Evolutionary conservation across 2,329 filamentous ascomycete genomes (phyloP).

Genomic region (Elsinoe arachidis): DNA sequence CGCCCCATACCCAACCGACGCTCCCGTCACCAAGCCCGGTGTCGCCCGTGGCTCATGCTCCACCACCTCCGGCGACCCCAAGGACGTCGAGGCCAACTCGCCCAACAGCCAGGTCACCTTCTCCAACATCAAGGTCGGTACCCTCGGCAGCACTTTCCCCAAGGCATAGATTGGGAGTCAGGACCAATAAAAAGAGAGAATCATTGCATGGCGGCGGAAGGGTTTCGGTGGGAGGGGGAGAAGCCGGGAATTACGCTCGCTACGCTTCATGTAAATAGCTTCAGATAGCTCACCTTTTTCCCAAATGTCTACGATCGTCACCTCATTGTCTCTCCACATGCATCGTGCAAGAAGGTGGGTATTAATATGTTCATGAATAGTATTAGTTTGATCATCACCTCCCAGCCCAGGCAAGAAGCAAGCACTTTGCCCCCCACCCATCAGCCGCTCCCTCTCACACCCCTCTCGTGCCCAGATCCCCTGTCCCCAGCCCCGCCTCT

Average conservation of each 20-base stretch:
- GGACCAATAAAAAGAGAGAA: neutral
- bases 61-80: slow-evolving; percentile 18
- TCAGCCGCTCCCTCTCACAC: neutral
- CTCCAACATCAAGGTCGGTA: slow-evolving; percentile 22
- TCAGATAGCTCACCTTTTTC: neutral
- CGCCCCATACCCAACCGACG: slow-evolving; percentile 24
- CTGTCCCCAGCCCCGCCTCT: neutral
- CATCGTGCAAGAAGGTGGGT: neutral
- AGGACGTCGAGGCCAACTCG: slow-evolving; percentile 17
- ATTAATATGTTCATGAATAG: neutral
- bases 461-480: neutral
- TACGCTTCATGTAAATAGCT: slow-evolving; percentile 9
- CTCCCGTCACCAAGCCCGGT: slow-evolving; percentile 17
- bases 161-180: neutral
- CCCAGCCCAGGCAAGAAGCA: neutral
- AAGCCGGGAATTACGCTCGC: neutral
- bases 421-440: neutral
- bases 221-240: neutral
- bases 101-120: slow-evolving; percentile 19
- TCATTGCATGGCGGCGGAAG: neutral
- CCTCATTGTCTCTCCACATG: neutral
- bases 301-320: slow-evolving; percentile 3
- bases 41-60: slow-evolving; percentile 20
- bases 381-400: neutral
- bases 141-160: slow-evolving; percentile 17